Percentiles rank a stretch among this genome's conserved stretches.
phyloP scores from a whole-genome alignment of 495 filamentous ascomycete species.

The Xylaria longipes region DNA sequence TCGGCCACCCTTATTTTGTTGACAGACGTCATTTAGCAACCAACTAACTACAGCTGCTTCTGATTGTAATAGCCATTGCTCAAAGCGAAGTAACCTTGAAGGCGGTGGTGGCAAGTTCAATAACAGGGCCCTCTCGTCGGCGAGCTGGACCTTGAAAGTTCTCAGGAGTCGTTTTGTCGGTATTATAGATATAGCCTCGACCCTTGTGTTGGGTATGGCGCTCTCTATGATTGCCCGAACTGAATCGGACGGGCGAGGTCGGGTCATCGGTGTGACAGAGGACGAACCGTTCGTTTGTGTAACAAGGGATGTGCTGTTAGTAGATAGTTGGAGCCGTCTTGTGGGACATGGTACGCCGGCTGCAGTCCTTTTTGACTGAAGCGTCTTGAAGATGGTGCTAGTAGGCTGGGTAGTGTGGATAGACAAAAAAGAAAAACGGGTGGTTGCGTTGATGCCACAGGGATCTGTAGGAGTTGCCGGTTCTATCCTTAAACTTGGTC shows the following conservation, averaged over 20 bases:
- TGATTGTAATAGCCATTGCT: constrained; percentile 42
- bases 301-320: constrained; percentile 34
- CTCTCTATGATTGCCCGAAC: constrained; percentile 43
- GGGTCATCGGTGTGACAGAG: constrained; percentile 43
- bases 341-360: constrained; percentile 38
- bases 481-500: constrained; percentile 33
- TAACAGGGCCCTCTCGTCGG: constrained; percentile 40
- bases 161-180: constrained; percentile 42
- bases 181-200: constrained; percentile 38
- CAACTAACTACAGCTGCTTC: constrained; percentile 39
- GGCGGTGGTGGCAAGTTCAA: constrained; percentile 45
- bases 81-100: constrained; percentile 49
- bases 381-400: constrained; percentile 23
- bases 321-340: constrained; percentile 34
- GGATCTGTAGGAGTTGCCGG: constrained; percentile 34
- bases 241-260: constrained; percentile 39
- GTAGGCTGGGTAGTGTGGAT: constrained; percentile 30
- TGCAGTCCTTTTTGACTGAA: constrained; percentile 35
- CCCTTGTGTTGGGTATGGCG: constrained; percentile 35
- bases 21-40: constrained; percentile 7
- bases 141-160: constrained; percentile 43
- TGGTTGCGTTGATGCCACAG: constrained; percentile 35
- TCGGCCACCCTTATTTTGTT: neutral
- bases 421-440: constrained; percentile 30
- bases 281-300: constrained; percentile 28